Base-by-base conservation (phyloP, 192 early-diverging fungal genomes). In the Geranomyces michiganensis region DNA sequence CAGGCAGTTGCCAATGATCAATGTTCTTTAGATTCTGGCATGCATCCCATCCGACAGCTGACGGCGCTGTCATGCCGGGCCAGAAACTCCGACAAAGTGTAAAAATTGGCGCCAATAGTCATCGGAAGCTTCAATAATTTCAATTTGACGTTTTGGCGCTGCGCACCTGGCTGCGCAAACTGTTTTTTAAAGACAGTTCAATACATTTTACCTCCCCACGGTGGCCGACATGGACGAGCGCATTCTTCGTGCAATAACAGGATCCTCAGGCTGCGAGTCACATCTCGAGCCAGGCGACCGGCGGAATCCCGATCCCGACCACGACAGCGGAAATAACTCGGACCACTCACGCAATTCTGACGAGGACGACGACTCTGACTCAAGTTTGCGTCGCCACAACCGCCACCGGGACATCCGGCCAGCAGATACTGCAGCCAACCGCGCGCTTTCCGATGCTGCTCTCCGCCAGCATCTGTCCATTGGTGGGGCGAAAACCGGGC, bases 401-500 rank as follows among this genome's bases (percentile, higher is more conserved):
- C 24, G 30, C 13, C 17, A 21, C 30, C 21, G 21, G 6, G 27
- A 22, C 4, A 17, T 33, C 17, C 46, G 46, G 19, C 29, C 26
- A n/a, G n/a, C 29, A 26, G 56, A 70, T 68, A 26, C 70, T 19
- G 60, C 77, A 13, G 67, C 60, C 17, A 63, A 47, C 26, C 60
- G 74, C 32, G 62, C 74, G 15, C 29, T 76, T 17, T 44, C 60
- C 0, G 78, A 82, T 65, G 43, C 68, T 30, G 70, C 70, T 1
- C 59, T 76, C 29, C 62, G 83, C 8, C 76, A 79, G 45, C 60
- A 78, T 15, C 66, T 84, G 10, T 74, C 71, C 15, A 64, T 81
- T 32, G 85, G 82, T 32, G 75, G 81, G 22, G 73, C 84, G 13
- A 67, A 76, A 49, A 87, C 83, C n/a, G 86, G 86, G 13, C 80